A percentile compares a stretch with the other conserved stretches of the same genome.
Evolutionary conservation across 768 basidiomycete species (phyloP).

Genomic region (Termitomyces sp.): DNA sequence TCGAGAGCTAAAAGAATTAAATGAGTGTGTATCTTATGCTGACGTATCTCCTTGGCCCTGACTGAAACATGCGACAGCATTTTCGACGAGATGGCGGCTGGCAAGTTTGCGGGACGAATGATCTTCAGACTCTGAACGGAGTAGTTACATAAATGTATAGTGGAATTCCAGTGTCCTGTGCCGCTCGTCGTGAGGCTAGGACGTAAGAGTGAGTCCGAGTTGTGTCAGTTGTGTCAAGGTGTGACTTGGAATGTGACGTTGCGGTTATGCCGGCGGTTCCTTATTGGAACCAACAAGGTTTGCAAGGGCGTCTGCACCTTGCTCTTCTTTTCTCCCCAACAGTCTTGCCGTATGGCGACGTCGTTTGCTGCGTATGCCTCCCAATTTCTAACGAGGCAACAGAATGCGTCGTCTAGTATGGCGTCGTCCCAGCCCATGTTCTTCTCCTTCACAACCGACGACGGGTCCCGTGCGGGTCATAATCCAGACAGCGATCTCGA

Average conservation of each 20-base stretch:
- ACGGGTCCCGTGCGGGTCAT: constrained; percentile 48
- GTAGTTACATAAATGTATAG: background rate
- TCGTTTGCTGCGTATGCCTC: constrained; percentile 82
- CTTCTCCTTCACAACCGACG: constrained; percentile 82
- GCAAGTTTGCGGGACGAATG: constrained; percentile 27
- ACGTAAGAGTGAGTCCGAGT: background rate
- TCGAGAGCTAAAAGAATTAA: constrained; percentile 42
- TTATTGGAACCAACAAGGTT: constrained; percentile 14
- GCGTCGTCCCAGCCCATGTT: constrained; percentile 76
- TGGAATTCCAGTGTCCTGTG: background rate
- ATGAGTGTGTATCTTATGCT: constrained; percentile 31
- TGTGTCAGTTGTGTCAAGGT: background rate
- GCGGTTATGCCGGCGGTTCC: constrained; percentile 3
- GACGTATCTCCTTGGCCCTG: background rate
- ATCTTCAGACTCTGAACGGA: constrained; percentile 14
- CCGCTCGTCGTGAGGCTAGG: background rate
- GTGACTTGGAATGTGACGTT: constrained; percentile 6
- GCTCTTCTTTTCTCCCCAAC: constrained; percentile 10
- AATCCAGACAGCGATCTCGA: constrained; percentile 49
- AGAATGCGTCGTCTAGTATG: constrained; percentile 37
- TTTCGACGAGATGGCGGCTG: constrained; percentile 21
- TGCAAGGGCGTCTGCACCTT: constrained; percentile 11
- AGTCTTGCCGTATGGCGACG: constrained; percentile 38
- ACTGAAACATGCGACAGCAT: constrained; percentile 13
- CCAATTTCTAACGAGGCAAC: constrained; percentile 67